phyloP scores from a whole-genome alignment of 805 yeast species.

The Wickerhamomyces kurtzmanii region DNA sequence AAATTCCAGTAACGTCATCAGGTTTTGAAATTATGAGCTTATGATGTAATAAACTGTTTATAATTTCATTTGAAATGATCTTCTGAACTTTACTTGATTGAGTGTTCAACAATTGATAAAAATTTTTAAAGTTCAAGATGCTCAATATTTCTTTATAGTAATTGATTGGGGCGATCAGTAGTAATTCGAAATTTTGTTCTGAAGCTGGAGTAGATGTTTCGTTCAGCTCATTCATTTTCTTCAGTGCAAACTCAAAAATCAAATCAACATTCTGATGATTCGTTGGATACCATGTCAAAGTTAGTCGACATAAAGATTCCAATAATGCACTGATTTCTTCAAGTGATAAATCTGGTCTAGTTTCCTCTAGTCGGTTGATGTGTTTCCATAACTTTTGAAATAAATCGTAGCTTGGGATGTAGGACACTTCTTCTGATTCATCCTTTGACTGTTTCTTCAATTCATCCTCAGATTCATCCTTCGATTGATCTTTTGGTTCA shows the following conservation, averaged over 20 bases:
- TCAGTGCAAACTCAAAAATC: constrained; percentile 45
- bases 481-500: constrained; percentile 5
- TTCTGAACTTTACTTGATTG: constrained; percentile 45
- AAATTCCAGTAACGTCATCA: constrained; percentile 47
- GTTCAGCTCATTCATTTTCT: constrained; percentile 25
- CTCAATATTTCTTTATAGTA: constrained; percentile 22
- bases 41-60: constrained; percentile 41
- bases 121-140: constrained; percentile 33
- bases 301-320: constrained; percentile 54
- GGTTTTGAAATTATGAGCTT: constrained; percentile 25
- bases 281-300: constrained; percentile 58
- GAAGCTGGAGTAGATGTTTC: constrained; percentile 15
- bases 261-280: constrained; percentile 50
- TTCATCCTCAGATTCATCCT: constrained; percentile 6
- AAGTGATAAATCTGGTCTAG: constrained; percentile 57
- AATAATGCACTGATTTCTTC: constrained; percentile 57
- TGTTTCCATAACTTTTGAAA: constrained; percentile 64
- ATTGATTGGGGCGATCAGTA: constrained; percentile 39
- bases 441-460: constrained; percentile 7
- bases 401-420: constrained; percentile 20
- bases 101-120: constrained; percentile 41
- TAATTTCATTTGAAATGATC: constrained; percentile 48
- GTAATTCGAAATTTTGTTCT: constrained; percentile 31
- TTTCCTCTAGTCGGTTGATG: constrained; percentile 40
- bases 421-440: neutral